phyloP scores from a whole-genome alignment of 2,329 filamentous ascomycete genomes.

The Claviceps sp. region DNA sequence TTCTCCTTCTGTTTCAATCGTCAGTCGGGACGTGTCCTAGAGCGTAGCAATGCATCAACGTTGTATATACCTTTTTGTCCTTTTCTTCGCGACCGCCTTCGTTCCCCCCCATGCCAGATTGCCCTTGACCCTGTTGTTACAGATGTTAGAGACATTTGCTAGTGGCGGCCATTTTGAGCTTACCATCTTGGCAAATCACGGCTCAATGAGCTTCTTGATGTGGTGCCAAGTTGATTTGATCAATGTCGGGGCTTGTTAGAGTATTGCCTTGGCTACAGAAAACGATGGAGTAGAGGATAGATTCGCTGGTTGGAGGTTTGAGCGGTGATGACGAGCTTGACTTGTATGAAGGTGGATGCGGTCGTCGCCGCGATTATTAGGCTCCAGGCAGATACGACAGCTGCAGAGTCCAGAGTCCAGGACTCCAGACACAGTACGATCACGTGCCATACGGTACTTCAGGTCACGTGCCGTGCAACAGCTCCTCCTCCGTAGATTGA shows the following conservation, averaged over 20 bases:
- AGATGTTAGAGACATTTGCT: not conserved
- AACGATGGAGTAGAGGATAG: not conserved
- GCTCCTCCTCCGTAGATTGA: too few relatives aligned
- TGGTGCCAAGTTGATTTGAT: not conserved
- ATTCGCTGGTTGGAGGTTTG: not conserved
- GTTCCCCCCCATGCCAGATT: conserved; percentile 73
- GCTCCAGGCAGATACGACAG: conserved; percentile 34
- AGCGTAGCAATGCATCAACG: too few relatives aligned
- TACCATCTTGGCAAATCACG: conserved; percentile 22
- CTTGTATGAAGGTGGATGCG: conserved; percentile 13
- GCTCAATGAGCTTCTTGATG: conserved; percentile 15
- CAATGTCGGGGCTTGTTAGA: not conserved
- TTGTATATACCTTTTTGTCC: conserved; percentile 70
- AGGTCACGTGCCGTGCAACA: not conserved
- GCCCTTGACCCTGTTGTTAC: conserved; percentile 55
- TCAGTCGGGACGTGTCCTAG: conserved; percentile 9
- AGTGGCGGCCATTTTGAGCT: conserved; percentile 8
- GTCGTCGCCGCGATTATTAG: conserved; percentile 20
- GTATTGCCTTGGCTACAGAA: not conserved
- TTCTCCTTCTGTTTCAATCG: conserved; percentile 70
- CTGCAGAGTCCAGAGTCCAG: conserved; percentile 9
- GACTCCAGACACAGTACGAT: not conserved
- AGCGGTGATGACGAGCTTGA: conserved; percentile 12
- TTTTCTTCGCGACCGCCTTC: conserved; percentile 66
- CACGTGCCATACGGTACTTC: not conserved